Percentiles rank a stretch among this genome's conserved stretches.
These are phyloP conservation scores for Calonectria naviculata DNA, from an alignment of 2,329 filamentous ascomycete species.

Conservation along the genomic window DNA sequence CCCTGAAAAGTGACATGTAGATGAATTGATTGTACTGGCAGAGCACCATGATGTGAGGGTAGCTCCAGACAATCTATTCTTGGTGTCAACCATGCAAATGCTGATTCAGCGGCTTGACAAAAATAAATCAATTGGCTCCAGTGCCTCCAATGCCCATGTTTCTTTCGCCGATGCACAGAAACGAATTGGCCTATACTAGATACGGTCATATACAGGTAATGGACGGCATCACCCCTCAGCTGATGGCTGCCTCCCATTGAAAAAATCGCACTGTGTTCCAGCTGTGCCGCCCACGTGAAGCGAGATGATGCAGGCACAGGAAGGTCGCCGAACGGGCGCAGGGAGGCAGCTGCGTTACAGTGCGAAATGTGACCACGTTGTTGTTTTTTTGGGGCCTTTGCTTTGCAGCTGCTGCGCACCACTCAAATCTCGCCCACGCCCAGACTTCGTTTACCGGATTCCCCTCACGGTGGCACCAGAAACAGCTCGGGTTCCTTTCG, in stretches of 20 bases:
- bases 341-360: neutral
- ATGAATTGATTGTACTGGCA: no score
- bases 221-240: constrained; percentile 5
- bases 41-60: neutral
- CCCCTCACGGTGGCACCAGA: constrained; percentile 3
- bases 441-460: neutral
- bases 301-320: neutral
- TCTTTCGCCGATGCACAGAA: neutral
- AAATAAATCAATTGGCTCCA: neutral
- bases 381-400: neutral
- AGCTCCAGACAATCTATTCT: neutral
- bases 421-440: neutral
- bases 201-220: neutral
- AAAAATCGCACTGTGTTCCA: constrained; percentile 16
- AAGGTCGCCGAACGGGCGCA: neutral
- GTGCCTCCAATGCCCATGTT: no score
- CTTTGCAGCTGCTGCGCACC: neutral
- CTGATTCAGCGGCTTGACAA: neutral
- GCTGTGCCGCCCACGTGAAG: constrained; percentile 1
- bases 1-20: neutral
- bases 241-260: neutral
- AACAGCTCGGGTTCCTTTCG: neutral
- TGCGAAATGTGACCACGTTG: neutral
- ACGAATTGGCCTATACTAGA: neutral
- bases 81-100: neutral